Evolutionary conservation across 164 flowering plant genomes (phyloP).

Genomic region (Piper longum): DNA sequence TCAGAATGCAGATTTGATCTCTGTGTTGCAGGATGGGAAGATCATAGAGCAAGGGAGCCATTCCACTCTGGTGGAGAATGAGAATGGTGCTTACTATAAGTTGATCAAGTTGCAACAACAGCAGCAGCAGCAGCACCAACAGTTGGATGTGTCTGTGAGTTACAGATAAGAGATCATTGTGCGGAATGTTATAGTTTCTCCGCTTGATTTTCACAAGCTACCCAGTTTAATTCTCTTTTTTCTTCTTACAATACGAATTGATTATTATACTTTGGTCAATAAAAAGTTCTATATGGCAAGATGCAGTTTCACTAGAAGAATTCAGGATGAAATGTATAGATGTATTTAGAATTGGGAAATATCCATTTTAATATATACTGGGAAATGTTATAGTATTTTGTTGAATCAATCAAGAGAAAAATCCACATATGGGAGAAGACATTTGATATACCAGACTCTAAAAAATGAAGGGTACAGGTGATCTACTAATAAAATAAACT

Average conservation of each 20-base stretch:
- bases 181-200: neutral
- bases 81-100: constrained; percentile 57
- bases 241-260: neutral
- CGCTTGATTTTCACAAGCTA: neutral
- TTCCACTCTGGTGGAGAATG: constrained; percentile 43
- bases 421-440: too few relatives aligned
- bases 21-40: constrained; percentile 79
- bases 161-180: neutral
- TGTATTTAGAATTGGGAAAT: neutral
- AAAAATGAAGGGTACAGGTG: too few relatives aligned
- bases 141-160: constrained; percentile 5
- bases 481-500: too few relatives aligned
- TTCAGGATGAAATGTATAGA: neutral
- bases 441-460: too few relatives aligned
- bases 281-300: neutral
- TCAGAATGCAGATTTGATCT: constrained; percentile 71
- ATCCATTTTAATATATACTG: neutral
- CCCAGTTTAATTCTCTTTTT: neutral
- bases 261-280: neutral
- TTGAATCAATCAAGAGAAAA: neutral
- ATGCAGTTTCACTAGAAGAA: neutral
- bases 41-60: constrained; percentile 86
- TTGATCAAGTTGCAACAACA: constrained; percentile 70
- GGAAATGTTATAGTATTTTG: neutral
- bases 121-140: constrained; percentile 62